A percentile compares a stretch with the other conserved stretches of the same genome.
These are phyloP conservation scores for Microsporum audouinii DNA, from an alignment of 2,329 filamentous ascomycete genomes.

Conservation along the genomic window DNA sequence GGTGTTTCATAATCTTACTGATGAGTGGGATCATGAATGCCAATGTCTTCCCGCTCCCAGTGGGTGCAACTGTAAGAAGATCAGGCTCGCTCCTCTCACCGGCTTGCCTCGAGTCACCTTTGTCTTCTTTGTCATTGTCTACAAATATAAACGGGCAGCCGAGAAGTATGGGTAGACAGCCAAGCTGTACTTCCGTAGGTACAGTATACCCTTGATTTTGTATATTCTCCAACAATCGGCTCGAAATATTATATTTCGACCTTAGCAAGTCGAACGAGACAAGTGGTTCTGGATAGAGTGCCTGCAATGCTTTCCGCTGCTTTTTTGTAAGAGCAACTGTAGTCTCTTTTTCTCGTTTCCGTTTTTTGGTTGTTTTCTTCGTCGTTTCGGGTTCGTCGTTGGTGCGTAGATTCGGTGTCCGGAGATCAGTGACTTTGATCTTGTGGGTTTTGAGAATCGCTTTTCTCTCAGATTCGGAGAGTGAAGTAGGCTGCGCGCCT, in stretches of 20 bases:
- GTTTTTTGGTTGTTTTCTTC: constrained; percentile 46
- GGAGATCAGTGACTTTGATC: constrained; percentile 71
- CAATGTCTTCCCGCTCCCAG: constrained; percentile 91
- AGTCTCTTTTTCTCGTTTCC: constrained; percentile 37
- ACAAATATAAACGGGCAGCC: constrained; percentile 32
- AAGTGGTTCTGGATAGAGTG: constrained; percentile 69
- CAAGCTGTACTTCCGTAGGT: constrained; percentile 91
- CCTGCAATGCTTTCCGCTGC: constrained; percentile 40
- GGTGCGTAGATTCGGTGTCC: constrained; percentile 18
- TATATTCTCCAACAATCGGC: constrained; percentile 65
- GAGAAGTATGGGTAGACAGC: constrained; percentile 67
- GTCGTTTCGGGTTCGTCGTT: constrained; percentile 28
- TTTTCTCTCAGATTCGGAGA: constrained; percentile 61
- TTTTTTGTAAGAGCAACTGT: constrained; percentile 33
- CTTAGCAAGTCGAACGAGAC: constrained; percentile 63
- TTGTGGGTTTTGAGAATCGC: constrained; percentile 67
- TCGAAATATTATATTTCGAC: constrained; percentile 59
- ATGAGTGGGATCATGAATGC: constrained; percentile 84
- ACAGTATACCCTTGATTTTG: constrained; percentile 70
- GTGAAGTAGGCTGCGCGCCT: background rate
- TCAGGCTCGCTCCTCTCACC: constrained; percentile 43
- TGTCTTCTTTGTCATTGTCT: constrained; percentile 19
- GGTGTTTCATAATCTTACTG: constrained; percentile 54
- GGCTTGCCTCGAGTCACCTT: constrained; percentile 12
- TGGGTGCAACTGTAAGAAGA: constrained; percentile 80